A percentile compares a stretch with the other conserved stretches of the same genome.
Conservation (phyloP, 768 basidiomycete genomes). For the Boletus edulis region DNA sequence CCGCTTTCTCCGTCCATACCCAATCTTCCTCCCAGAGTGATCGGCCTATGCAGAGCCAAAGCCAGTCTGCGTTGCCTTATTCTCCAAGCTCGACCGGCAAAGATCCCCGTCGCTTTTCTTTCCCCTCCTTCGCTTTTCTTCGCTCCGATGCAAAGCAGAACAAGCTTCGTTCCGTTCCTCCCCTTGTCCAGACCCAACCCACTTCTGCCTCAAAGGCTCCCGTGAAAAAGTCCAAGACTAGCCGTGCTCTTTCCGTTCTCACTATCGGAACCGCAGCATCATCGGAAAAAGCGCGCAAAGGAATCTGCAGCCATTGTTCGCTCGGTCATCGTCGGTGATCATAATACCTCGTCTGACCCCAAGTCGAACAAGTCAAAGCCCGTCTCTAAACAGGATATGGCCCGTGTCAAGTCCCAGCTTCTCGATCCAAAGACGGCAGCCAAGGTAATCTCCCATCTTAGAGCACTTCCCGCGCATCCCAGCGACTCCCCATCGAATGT, state of each 20-base stretch:
- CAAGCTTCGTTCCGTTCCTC: slow-evolving; percentile 13
- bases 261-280: slow-evolving; percentile 31
- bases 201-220: slow-evolving; percentile 38
- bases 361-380: slow-evolving; percentile 39
- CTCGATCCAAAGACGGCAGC: slow-evolving; percentile 64
- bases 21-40: slow-evolving; percentile 18
- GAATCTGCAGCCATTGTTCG: slow-evolving; percentile 63
- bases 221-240: slow-evolving; percentile 38
- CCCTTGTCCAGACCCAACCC: slow-evolving; percentile 15
- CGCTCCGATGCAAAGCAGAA: slow-evolving; percentile 32
- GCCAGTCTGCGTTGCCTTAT: slow-evolving; percentile 28
- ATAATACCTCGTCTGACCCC: slow-evolving; percentile 27
- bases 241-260: slow-evolving; percentile 32
- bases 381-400: slow-evolving; percentile 50
- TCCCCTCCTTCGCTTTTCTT: slow-evolving; percentile 45
- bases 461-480: slow-evolving; percentile 44
- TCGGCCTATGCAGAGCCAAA: slow-evolving; percentile 22
- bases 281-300: slow-evolving; percentile 57
- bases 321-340: slow-evolving; percentile 63
- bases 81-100: slow-evolving; percentile 18
- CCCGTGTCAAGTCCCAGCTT: slow-evolving; percentile 66
- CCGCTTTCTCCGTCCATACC: slow-evolving; percentile 8
- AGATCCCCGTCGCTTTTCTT: slow-evolving; percentile 45
- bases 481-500: slow-evolving; percentile 6
- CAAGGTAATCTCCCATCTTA: slow-evolving; percentile 70